Percentiles rank a stretch among this genome's conserved stretches.
These are phyloP conservation scores for Gossypium ekmanianum DNA, from an alignment of 345 rosid species.

Conservation along the genomic window DNA sequence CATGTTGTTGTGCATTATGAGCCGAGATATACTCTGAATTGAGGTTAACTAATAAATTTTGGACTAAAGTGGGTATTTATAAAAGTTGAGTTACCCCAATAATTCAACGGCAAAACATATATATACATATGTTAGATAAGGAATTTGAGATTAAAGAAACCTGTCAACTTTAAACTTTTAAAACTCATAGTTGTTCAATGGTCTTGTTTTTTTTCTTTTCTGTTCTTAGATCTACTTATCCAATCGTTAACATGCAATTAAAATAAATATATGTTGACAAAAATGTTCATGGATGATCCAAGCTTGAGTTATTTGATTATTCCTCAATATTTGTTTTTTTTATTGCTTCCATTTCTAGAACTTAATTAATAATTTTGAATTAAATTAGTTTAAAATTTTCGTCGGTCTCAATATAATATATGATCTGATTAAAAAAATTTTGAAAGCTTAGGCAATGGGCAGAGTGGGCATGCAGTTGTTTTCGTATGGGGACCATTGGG, in stretches of 20 bases:
- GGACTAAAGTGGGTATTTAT: neutral
- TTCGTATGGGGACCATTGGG: conserved; percentile 7
- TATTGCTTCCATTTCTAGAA: neutral
- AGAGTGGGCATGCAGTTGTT: neutral
- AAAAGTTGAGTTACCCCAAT: neutral
- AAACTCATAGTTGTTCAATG: neutral
- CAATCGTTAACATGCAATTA: neutral
- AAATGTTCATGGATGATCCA: neutral
- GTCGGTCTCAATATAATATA: neutral
- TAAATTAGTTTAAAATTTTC: neutral
- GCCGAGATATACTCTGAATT: no score
- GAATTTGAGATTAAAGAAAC: neutral
- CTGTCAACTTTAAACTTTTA: neutral
- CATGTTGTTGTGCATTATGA: no score
- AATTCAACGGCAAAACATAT: neutral
- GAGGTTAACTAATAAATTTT: neutral
- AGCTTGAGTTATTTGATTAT: neutral
- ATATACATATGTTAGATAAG: neutral
- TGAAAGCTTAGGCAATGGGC: neutral
- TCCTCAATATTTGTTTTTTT: neutral
- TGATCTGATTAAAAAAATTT: neutral
- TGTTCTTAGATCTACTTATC: neutral
- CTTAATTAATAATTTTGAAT: neutral
- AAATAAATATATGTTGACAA: neutral
- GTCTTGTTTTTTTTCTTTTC: neutral